Evolutionary conservation across 1,139 yeast genomes (phyloP), one percentile per base, ranked within the genome.

Genomic region (Geotrichum europaeum): DNA sequence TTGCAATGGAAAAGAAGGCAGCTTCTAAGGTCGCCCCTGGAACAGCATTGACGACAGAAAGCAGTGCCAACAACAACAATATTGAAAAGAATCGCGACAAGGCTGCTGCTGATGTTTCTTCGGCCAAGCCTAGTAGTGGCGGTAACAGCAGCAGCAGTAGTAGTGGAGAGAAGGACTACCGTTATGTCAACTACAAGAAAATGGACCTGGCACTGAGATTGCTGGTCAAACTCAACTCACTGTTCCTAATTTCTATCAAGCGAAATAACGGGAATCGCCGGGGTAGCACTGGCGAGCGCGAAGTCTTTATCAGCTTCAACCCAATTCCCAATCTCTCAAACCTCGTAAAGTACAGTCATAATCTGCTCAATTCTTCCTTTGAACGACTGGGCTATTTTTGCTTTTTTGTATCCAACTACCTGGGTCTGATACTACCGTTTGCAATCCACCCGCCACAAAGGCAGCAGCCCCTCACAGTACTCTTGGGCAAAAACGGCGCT

Each of bases 351-450:
- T 72, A 71, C 64, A 64, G 69, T 12, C 66, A 65, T 20, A 63
- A 67, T 20, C 62, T 68, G 5, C 66, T 73, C 49, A 73, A 72
- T 60, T 64, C 69, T 51, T 71, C 75, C 13, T 55, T 74, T 18
- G 77, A 74, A 61, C 65, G 77, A 22, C 66, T 72, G 18, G 69
- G 73, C 20, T 68, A 64, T 50, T 72, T 73, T 51, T 59, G 65
- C 7, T 66, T 66, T 20, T 70, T 73, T 45, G 62, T 71, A 9
- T 72, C 76, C 0, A 67, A 70, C 64, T 74, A 74, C 60, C 63
- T 72, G n/a, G 71, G 70, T 43, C 56, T 72, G 5, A 67, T 68
- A 34, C 67, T 74, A 28, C 77, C 77, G 2, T 73, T 66, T 57
- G 68, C 68, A 49, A 65, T 74, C 28, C 51, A 62, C 2, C 66